Evolutionary conservation across 2,329 filamentous ascomycete genomes (phyloP), one percentile per base, ranked within the genome.

Genomic region (Elsinoe arachidis): DNA sequence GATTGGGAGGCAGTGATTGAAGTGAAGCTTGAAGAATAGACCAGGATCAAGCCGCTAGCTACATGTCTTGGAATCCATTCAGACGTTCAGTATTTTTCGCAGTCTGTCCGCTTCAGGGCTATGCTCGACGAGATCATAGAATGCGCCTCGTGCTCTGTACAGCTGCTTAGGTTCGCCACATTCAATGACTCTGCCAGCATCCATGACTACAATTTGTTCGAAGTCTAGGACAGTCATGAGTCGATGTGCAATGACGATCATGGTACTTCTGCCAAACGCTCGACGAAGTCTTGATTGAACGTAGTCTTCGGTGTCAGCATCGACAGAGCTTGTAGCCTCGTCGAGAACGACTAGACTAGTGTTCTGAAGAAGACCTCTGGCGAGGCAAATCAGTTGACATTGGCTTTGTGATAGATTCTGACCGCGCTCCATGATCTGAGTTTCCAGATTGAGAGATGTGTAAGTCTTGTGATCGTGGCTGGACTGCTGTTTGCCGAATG

Each of bases 401-500:
- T 86, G 82, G 1, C 83, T 83, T 63, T 86, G 83, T 46, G 77
- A 81, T 0, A 86, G 73, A 55, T 84, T 84, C 34, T 77, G 77
- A 1, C 83, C 83, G 1, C 80, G 80, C 1, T 78, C 78, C 61
- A 84, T 82, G 35, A 86, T 74, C 30, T 73, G 68, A 0, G 80
- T 83, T 1, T 73, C 68, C 0, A 85, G 70, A 0, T 70, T 75
- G 81, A 82, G 85, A 23, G 41, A 26, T 26, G 5, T 7, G 9
- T 14, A 3, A 5, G n/a, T 5, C 5, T 11, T 81, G 86, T 51
- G 92, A 89, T 73, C 96, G 92, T 15, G 99, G 80, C 64, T 90
- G 88, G 62, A 90, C 91, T 41, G 86, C 82, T 88, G 60, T 95
- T 90, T 72, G 92, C 95, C 59, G 5, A 9, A 30, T 30, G 26